Conservation (phyloP, 345 rosid genomes). For the Eucalyptus globulus region DNA sequence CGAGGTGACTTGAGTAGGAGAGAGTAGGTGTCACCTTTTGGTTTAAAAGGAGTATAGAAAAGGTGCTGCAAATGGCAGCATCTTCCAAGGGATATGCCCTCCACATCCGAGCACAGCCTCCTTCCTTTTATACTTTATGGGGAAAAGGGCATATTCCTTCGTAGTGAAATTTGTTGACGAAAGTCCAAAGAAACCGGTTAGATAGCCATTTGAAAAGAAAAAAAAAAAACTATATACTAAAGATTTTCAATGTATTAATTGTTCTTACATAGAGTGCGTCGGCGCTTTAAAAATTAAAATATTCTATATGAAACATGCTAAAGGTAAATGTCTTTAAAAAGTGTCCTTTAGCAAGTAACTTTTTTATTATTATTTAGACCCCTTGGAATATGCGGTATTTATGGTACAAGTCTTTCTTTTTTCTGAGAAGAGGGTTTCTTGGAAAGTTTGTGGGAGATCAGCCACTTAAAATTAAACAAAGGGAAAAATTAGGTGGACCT, state of each 20-base stretch:
- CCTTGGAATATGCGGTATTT: neutral
- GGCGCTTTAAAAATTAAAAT: neutral
- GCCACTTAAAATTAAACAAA: neutral
- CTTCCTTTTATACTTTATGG: neutral
- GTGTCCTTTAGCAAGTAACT: neutral
- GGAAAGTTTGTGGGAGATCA: neutral
- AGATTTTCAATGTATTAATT: neutral
- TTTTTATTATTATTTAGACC: neutral
- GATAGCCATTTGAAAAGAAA: neutral
- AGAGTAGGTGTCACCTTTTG: neutral
- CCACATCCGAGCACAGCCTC: neutral
- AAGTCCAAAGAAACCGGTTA: neutral
- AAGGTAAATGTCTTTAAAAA: neutral
- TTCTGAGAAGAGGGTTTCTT: neutral
- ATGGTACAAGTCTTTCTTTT: neutral
- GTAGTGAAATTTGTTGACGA: neutral
- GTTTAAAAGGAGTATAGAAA: neutral
- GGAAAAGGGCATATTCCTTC: neutral
- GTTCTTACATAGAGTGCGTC: neutral
- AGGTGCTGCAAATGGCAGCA: slow-evolving; percentile 15
- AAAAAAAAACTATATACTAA: fast-evolving
- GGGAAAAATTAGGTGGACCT: neutral
- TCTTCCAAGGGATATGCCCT: slow-evolving; percentile 51
- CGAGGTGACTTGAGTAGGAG: slow-evolving; percentile 22
- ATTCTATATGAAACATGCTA: neutral